Evolutionary conservation across 192 early-diverging fungal genomes (phyloP), one percentile per base, ranked within the genome.

Genomic region (Lunasporangiospora selenospora): DNA sequence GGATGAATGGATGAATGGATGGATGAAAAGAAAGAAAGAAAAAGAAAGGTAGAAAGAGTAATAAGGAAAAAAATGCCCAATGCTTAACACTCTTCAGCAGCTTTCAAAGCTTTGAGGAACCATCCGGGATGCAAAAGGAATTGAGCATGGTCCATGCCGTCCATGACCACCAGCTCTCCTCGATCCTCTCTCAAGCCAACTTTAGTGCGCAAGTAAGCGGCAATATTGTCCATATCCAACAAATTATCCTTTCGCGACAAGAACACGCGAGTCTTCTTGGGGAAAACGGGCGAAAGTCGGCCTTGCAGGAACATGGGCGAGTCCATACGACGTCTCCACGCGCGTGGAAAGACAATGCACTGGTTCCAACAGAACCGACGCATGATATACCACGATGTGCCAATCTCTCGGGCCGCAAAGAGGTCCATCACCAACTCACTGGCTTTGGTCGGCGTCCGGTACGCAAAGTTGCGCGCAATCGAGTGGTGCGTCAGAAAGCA

Each of bases 401-500:
- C 69, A 8, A 73, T 63, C 39, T 73, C 69, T 2, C 69, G 53
- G 3, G 69, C 69, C 16, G 69, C 69, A 58, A 73, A 73, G 6
- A 62, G 37, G 26, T 62, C 60, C 61, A 73, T 73, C 31, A 73
- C 40, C 29, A 73, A n/a, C n/a, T 73, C 59, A 15, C 60, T 57
- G 2, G 70, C 62, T 12, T 62, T 62, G 3, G 44, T 43, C 2
- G 84, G 84, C 2, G 49, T 36, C 24, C 84, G 52, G 45, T 81
- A 77, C 8, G 80, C 69, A 65, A 85, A 85, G 57, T 92, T 90
- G 53, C 80, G 85, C 19, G 84, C 83, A 29, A 90, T 80, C 10
- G 77, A 83, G 43, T 87, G 81, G 55, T 83, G 86, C 3, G 91
- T 73, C 26, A 85, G 49, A 62, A 92, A 90, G 37, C 79, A 81